Conservation (phyloP, 805 yeast species). For the Starmerella davenportii region DNA sequence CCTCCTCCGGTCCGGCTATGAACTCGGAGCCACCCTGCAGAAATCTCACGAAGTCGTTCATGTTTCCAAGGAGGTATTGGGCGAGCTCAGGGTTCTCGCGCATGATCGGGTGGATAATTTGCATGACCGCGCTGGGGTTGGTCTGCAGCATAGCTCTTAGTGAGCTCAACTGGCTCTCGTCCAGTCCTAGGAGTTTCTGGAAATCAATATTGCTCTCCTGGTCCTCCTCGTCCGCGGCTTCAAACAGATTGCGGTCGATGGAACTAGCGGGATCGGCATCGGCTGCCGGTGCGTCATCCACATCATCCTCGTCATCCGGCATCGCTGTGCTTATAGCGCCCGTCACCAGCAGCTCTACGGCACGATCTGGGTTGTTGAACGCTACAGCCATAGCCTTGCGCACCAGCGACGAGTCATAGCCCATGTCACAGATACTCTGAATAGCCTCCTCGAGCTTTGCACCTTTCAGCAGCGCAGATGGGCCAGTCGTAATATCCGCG, state of each 20-base stretch:
- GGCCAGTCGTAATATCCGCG: conserved; percentile 19
- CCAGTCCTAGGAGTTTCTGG: conserved; percentile 25
- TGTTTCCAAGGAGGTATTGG: conserved; percentile 30
- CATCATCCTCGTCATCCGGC: conserved; percentile 28
- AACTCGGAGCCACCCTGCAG: conserved; percentile 32
- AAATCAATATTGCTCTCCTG: conserved; percentile 21
- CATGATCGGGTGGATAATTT: conserved; percentile 64
- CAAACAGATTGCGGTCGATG: conserved; percentile 26
- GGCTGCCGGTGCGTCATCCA: conserved; percentile 13
- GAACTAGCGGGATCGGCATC: conserved; percentile 10
- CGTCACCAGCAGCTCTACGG: conserved; percentile 81
- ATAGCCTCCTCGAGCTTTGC: conserved; percentile 57
- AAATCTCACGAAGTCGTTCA: conserved; percentile 72
- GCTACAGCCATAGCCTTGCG: conserved; percentile 88
- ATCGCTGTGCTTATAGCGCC: no score
- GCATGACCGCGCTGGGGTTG: conserved; percentile 77
- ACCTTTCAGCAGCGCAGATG: conserved; percentile 43
- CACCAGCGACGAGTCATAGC: conserved; percentile 73
- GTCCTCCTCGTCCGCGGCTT: conserved; percentile 21
- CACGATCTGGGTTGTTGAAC: conserved; percentile 92
- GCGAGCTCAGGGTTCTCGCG: conserved; percentile 73
- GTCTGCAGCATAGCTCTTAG: conserved; percentile 64
- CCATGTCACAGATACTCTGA: conserved; percentile 83
- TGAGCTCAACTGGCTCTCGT: conserved; percentile 33
- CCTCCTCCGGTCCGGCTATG: conserved; percentile 10